Evolutionary conservation across 306 rosid species (phyloP), one percentile per base, ranked within the genome.

Genomic region (Canavalia ensiformis): DNA sequence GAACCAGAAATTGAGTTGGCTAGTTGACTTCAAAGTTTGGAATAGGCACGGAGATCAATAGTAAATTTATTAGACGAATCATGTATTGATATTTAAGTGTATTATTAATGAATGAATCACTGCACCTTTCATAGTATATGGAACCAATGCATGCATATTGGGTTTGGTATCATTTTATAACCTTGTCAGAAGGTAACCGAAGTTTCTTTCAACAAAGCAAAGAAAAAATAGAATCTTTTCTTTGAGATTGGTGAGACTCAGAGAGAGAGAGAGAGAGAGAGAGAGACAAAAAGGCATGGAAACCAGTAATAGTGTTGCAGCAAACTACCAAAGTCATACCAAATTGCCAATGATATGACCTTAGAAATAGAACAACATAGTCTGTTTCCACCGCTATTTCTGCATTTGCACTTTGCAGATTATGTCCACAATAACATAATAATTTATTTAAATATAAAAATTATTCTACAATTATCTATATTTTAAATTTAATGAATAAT

Each of bases 121-220:
- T 67, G 71, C 62, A 68, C 55, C 72, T 57, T 68, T 78, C 42
- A 50, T 76, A 50, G 73, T 72, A 76, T 35, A 80, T 66, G 78
- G 5, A 80, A 83, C 81, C 83, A 65, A 80, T 76, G 85, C 78
- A 64, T 83, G 85, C 54, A 83, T 72, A 56, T 84, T 81, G 86
- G 84, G 72, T 46, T 59, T 77, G 58, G 64, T 37, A 73, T 44
- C 86, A 77, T 77, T 66, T 77, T 72, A 52, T 83, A 80, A 52
- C 28, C 4, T 54, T 77, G 79, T 84, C 75, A 87, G 78, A 79
- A 70, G 29, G 47, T 37, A 82, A 79, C 41, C 63, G 82, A 89
- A 87, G 87, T 71, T 83, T 87, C 87, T 75, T 63, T 73, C 55
- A 82, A 74, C 62, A 57, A 81, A 57, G 8, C 63, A 46, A 73